Conservation (phyloP, 805 yeast genomes). For the Starmerella scarabaei region DNA sequence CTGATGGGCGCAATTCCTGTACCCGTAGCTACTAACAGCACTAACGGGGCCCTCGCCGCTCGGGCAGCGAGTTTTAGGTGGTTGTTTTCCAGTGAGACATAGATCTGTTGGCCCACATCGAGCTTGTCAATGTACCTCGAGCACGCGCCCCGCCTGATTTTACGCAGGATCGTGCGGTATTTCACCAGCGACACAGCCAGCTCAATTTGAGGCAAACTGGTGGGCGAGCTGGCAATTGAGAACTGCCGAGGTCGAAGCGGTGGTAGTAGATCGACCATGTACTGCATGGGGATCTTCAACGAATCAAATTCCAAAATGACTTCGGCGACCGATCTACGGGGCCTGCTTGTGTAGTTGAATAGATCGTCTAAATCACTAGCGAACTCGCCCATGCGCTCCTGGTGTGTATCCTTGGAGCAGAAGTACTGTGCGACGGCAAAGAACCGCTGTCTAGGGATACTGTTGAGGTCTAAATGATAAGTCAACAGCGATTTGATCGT, state of each 20-base stretch:
- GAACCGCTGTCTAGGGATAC: constrained; percentile 76
- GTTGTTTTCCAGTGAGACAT: constrained; percentile 18
- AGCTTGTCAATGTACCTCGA: constrained; percentile 57
- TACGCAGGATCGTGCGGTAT: constrained; percentile 67
- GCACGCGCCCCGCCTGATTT: constrained; percentile 69
- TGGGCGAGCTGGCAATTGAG: constrained; percentile 55
- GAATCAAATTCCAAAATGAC: constrained; percentile 70
- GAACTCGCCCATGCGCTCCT: constrained; percentile 64
- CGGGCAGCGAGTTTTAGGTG: constrained; percentile 28
- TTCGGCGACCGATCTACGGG: constrained; percentile 77
- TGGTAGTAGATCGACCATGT: constrained; percentile 68
- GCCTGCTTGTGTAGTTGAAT: constrained; percentile 85
- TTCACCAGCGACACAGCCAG: constrained; percentile 74
- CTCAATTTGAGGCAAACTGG: constrained; percentile 33
- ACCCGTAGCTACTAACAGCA: constrained; percentile 73
- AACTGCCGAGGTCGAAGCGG: constrained; percentile 66
- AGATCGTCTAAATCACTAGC: constrained; percentile 65
- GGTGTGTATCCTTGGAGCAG: constrained; percentile 55
- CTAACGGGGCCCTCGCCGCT: constrained; percentile 25
- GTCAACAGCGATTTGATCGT: constrained; percentile 63
- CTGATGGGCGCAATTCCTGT: constrained; percentile 95
- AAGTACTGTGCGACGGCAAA: constrained; percentile 66
- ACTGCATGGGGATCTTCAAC: constrained; percentile 60
- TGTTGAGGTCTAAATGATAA: constrained; percentile 67
- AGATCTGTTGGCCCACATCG: constrained; percentile 35